Percentiles rank a stretch among this genome's conserved stretches.
Evolutionary conservation across 2,329 filamentous ascomycete species (phyloP).

Genomic region (Sporothrix brasiliensis): DNA sequence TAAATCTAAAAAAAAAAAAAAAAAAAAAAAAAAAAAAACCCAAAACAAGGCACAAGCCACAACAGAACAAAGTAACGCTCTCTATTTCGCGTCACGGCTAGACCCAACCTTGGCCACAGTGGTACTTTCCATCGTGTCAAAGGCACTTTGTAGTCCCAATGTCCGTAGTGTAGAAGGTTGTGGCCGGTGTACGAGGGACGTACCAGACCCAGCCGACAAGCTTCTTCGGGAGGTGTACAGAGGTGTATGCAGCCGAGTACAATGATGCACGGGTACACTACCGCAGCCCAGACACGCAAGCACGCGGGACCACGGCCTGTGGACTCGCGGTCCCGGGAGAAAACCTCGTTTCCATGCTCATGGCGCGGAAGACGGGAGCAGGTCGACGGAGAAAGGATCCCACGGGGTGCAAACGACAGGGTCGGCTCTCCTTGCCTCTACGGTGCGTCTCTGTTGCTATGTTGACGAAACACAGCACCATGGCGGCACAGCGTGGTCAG

Average conservation of each 20-base stretch:
- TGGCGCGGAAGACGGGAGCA: background rate
- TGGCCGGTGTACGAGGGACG: no score
- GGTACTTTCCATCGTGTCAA: no score
- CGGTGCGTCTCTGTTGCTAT: no score
- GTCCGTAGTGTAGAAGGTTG: no score
- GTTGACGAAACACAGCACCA: background rate
- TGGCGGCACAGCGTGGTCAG: background rate
- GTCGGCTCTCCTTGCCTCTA: background rate
- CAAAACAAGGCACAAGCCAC: no score
- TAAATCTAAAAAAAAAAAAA: no score
- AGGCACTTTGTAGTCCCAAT: no score
- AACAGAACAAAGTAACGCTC: no score
- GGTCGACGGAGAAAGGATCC: background rate
- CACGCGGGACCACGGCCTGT: background rate
- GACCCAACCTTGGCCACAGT: no score
- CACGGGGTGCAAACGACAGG: background rate
- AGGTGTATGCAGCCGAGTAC: background rate
- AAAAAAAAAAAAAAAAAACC: no score
- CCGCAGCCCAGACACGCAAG: background rate
- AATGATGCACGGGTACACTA: background rate
- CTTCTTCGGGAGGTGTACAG: background rate
- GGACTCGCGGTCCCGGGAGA: slow-evolving; percentile 3
- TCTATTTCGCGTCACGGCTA: no score
- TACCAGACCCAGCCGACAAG: background rate
- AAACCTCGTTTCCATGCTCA: slow-evolving; percentile 14